Base-by-base conservation (phyloP, 2,329 filamentous ascomycete genomes). In the Talaromyces sp. region DNA sequence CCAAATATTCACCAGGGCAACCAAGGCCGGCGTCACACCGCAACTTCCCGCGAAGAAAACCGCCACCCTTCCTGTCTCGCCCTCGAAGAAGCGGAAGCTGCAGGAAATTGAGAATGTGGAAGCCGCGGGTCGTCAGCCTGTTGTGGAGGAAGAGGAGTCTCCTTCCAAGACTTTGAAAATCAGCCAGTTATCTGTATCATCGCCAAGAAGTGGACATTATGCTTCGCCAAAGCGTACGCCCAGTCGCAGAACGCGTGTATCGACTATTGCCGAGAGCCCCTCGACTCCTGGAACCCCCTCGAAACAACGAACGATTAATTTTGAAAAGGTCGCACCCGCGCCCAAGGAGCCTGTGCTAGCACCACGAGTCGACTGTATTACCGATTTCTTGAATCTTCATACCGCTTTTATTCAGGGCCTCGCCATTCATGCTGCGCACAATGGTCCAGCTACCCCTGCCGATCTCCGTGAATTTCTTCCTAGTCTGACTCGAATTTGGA, bases 361-460 rank as follows among this genome's bases (percentile, higher is more conserved):
- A 17, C 55, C 58, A 8, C 67, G 61, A 6, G 66, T 66, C 20
- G 42, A 65, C 11, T 69, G 63, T 35, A 66, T 74, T 20, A 55
- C 63, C 33, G 83, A 88, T 44, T 75, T 91, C 14, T 72, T 89
- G 46, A 75, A 81, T 51, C 76, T 92, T 22, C 84, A 91, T 68
- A 77, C 78, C 36, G 80, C 86, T 10, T 88, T 91, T 60, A 77
- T 90, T 52, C 86, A 86, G 64, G 85, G 87, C 0, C 75, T 90
- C 20, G 81, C 83, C 0, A 74, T 91, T 9, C 87, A 91, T 64
- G 81, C 85, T 55, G 86, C 86, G 1, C 88, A 92, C 71, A 84
- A 87, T 68, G 86, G 86, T 54, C 74, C 76, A 27, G 76, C 79
- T 42, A 78, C 82, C 0, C 86, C 89, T 0, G 82, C 86, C 20